A percentile compares a stretch with the other conserved stretches of the same genome.
phyloP scores from a whole-genome alignment of 495 filamentous ascomycete species.

The Haplographium delicatum region DNA sequence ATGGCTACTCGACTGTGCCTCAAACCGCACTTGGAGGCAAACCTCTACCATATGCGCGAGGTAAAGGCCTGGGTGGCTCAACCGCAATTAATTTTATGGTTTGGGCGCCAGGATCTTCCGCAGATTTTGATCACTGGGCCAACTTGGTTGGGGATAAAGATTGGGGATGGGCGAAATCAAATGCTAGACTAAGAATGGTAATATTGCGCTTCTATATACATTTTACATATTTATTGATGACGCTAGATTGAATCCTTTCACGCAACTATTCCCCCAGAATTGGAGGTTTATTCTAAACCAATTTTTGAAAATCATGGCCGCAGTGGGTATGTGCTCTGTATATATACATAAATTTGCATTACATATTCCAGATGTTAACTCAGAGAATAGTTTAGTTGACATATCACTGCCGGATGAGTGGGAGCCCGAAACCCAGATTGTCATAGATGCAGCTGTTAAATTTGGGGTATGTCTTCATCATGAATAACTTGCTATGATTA shows the following conservation, averaged over 20 bases:
- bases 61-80: constrained; percentile 47
- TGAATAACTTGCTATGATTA: constrained; percentile 12
- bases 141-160: constrained; percentile 23
- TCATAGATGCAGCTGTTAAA: constrained; percentile 45
- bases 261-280: constrained; percentile 40
- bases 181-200: not conserved
- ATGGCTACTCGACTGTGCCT: constrained; percentile 56
- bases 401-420: not conserved
- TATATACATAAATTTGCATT: not conserved
- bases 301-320: not conserved
- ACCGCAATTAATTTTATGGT: constrained; percentile 45
- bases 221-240: constrained; percentile 26
- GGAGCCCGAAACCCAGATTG: not conserved
- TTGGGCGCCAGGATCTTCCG: constrained; percentile 31
- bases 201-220: not conserved
- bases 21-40: constrained; percentile 31
- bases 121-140: constrained; percentile 35
- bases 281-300: constrained; percentile 41
- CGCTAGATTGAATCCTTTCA: constrained; percentile 46
- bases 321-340: not conserved
- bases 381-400: not conserved
- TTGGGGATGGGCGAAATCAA: constrained; percentile 35
- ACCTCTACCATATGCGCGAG: constrained; percentile 28
- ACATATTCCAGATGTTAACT: not conserved
- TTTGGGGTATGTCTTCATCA: constrained; percentile 46